These are phyloP conservation scores for Lactarius quietus DNA, from an alignment of 768 basidiomycete genomes.

Conservation along the genomic window DNA sequence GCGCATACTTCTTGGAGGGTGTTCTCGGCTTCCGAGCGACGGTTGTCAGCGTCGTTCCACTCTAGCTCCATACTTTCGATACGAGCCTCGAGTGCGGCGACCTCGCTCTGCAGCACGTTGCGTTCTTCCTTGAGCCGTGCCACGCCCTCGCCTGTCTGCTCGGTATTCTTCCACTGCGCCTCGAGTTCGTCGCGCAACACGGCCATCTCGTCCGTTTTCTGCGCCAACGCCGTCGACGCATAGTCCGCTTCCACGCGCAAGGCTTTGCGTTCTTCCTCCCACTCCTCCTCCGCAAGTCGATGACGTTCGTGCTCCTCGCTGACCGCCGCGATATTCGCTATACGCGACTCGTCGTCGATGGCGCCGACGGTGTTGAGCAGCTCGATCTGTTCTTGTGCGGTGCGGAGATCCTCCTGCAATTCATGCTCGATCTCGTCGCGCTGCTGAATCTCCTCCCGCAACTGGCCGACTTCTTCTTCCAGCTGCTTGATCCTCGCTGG, in stretches of 20 bases:
- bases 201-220: conserved; percentile 32
- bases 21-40: conserved; percentile 50
- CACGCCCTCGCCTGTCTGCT: conserved; percentile 49
- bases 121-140: conserved; percentile 35
- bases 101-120: conserved; percentile 31
- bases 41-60: conserved; percentile 55
- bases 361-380: conserved; percentile 39
- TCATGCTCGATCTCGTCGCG: conserved; percentile 53
- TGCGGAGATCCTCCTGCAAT: conserved; percentile 50
- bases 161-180: conserved; percentile 67
- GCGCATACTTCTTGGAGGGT: conserved; percentile 53
- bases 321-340: conserved; percentile 31
- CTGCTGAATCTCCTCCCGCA: conserved; percentile 43
- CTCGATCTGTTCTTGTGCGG: conserved; percentile 60
- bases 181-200: conserved; percentile 61
- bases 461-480: conserved; percentile 45
- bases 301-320: conserved; percentile 40
- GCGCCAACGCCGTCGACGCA: conserved; percentile 38
- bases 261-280: conserved; percentile 48
- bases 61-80: conserved; percentile 48
- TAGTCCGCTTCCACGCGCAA: conserved; percentile 40
- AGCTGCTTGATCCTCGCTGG: conserved; percentile 32
- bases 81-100: conserved; percentile 29
- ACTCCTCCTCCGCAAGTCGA: conserved; percentile 40
- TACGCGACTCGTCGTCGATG: conserved; percentile 39